Conservation (phyloP, 345 rosid species). For the Gossypium herbaceum region DNA sequence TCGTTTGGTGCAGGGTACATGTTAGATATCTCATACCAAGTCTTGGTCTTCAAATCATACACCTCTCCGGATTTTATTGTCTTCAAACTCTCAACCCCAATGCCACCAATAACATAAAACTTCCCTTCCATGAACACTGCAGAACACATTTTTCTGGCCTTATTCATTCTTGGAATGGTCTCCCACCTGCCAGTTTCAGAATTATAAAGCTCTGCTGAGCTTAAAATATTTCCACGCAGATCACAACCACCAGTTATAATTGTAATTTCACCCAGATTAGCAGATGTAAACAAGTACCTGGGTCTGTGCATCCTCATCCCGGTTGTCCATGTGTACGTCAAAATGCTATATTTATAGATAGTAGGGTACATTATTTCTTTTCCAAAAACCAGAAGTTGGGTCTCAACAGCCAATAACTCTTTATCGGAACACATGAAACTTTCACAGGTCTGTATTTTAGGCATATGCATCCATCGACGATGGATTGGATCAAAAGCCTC, state of each 20-base stretch:
- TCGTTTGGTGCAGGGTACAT: conserved; percentile 53
- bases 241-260: conserved; percentile 85
- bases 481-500: conserved; percentile 70
- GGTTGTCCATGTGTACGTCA: conserved; percentile 48
- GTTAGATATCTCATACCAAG: conserved; percentile 56
- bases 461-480: conserved; percentile 63
- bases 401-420: conserved; percentile 64
- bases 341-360: conserved; percentile 47
- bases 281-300: conserved; percentile 77
- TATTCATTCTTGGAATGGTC: conserved; percentile 55
- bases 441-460: conserved; percentile 47
- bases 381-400: conserved; percentile 64
- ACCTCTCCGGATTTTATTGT: conserved; percentile 58
- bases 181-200: conserved; percentile 53
- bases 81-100: conserved; percentile 35
- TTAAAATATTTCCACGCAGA: conserved; percentile 42
- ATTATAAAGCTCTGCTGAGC: conserved; percentile 66
- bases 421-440: conserved; percentile 53
- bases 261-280: conserved; percentile 55
- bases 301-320: conserved; percentile 51
- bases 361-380: conserved; percentile 39
- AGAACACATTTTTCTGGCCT: conserved; percentile 69
- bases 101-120: conserved; percentile 79
- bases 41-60: conserved; percentile 49
- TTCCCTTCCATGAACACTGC: conserved; percentile 79